These are phyloP conservation scores for Zymoseptoria tritici DNA, from an alignment of 2,329 filamentous ascomycete species.

Conservation along the genomic window DNA sequence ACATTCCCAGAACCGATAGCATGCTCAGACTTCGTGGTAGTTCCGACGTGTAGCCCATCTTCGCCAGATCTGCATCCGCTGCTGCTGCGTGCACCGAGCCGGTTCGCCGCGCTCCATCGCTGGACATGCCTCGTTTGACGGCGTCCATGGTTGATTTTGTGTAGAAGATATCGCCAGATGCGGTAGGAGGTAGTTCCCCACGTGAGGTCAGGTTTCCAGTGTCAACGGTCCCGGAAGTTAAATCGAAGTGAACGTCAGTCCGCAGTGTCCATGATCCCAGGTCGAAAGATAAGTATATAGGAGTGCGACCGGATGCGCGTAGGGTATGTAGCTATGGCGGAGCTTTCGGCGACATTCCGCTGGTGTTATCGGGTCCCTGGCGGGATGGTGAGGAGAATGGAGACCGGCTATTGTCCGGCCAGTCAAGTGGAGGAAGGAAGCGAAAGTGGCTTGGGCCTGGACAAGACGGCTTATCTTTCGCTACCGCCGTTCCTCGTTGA, in stretches of 20 bases:
- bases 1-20: constrained; percentile 61
- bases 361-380: neutral
- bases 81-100: constrained; percentile 29
- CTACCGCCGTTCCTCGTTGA: neutral
- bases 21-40: constrained; percentile 60
- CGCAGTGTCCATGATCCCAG: constrained; percentile 1
- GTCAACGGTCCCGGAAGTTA: neutral
- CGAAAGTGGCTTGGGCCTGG: neutral
- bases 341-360: neutral
- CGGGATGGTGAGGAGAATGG: neutral
- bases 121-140: constrained; percentile 12
- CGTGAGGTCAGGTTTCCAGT: neutral
- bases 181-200: neutral
- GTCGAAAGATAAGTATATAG: constrained; percentile 1
- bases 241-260: neutral
- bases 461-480: neutral
- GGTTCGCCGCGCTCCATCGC: constrained; percentile 1
- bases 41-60: constrained; percentile 62
- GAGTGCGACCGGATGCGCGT: neutral
- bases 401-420: neutral
- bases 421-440: neutral
- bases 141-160: constrained; percentile 6
- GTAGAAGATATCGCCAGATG: neutral
- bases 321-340: neutral
- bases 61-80: constrained; percentile 55